phyloP scores from a whole-genome alignment of 306 rosid species.

The Amphicarpaea edgeworthii region DNA sequence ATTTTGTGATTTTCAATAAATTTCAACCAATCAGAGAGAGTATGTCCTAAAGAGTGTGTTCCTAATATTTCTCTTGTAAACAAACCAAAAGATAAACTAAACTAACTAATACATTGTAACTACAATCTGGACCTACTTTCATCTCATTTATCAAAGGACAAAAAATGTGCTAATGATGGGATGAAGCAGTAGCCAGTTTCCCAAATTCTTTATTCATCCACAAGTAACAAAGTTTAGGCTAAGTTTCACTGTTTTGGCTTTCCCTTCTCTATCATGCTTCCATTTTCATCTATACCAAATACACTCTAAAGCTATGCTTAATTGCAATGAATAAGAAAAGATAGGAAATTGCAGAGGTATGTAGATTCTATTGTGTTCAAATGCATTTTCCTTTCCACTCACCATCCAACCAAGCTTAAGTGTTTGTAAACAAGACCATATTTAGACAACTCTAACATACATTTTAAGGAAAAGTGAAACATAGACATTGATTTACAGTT shows the following conservation, averaged over 20 bases:
- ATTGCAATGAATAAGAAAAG: not conserved
- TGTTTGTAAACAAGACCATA: not conserved
- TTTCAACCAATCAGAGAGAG: no score
- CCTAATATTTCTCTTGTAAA: no score
- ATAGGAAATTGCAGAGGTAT: not conserved
- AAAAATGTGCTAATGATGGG: constrained; percentile 1
- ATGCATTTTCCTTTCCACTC: not conserved
- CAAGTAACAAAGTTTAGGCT: not conserved
- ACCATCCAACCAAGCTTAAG: constrained; percentile 8
- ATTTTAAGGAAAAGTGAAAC: not conserved
- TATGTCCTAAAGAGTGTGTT: no score
- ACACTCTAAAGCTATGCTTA: not conserved
- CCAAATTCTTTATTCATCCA: constrained; percentile 6
- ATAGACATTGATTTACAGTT: not conserved
- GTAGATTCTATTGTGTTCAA: constrained; percentile 6
- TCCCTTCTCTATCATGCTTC: not conserved
- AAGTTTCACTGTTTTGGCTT: not conserved
- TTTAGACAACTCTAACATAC: no score
- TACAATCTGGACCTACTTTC: not conserved
- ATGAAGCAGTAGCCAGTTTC: not conserved
- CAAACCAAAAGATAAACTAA: not conserved
- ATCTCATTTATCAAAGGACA: not conserved
- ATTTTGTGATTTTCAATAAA: no score
- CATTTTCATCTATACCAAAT: constrained; percentile 2
- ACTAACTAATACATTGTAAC: not conserved